A percentile compares a stretch with the other conserved stretches of the same genome.
Evolutionary conservation across 225 moss, liverwort and hornwort species (phyloP).

Genomic region (Sphagnum tenellum): DNA sequence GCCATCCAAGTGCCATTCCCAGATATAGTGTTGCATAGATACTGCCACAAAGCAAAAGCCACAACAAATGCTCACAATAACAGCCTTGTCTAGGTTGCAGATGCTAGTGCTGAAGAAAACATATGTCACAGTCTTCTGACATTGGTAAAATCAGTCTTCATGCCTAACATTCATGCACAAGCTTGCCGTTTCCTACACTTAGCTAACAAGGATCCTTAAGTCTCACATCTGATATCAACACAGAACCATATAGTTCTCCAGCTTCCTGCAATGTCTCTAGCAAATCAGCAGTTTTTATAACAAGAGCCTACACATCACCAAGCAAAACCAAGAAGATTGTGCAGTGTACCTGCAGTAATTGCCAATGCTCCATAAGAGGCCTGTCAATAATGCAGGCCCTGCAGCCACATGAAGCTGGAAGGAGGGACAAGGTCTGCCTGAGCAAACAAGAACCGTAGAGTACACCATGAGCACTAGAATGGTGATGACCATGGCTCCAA

Average conservation of each 20-base stretch:
- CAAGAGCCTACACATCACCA: too few species aligned
- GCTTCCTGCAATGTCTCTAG: too few species aligned
- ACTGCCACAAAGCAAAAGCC: slow-evolving; percentile 10
- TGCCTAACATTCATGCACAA: too few species aligned
- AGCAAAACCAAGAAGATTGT: background rate
- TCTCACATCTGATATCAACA: too few species aligned
- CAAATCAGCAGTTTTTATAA: too few species aligned
- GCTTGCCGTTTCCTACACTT: too few species aligned
- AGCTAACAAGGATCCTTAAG: too few species aligned
- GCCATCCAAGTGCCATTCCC: slow-evolving; percentile 38
- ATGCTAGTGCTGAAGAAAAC: too few species aligned
- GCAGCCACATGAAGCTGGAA: slow-evolving; percentile 24
- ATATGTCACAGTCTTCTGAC: too few species aligned
- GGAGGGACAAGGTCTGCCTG: slow-evolving; percentile 17
- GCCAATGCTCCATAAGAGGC: slow-evolving; percentile 36
- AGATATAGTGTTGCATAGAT: slow-evolving; percentile 31
- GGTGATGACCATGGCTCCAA: slow-evolving; percentile 27
- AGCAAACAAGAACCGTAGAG: slow-evolving; percentile 8
- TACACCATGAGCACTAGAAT: slow-evolving; percentile 18
- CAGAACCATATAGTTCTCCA: too few species aligned
- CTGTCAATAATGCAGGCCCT: slow-evolving; percentile 28
- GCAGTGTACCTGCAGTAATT: slow-evolving; percentile 31
- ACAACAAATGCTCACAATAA: background rate
- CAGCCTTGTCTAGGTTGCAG: too few species aligned
- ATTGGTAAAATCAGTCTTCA: too few species aligned